Conservation (phyloP, 352 stramenopile species). For the Phytophthora tubulina region DNA sequence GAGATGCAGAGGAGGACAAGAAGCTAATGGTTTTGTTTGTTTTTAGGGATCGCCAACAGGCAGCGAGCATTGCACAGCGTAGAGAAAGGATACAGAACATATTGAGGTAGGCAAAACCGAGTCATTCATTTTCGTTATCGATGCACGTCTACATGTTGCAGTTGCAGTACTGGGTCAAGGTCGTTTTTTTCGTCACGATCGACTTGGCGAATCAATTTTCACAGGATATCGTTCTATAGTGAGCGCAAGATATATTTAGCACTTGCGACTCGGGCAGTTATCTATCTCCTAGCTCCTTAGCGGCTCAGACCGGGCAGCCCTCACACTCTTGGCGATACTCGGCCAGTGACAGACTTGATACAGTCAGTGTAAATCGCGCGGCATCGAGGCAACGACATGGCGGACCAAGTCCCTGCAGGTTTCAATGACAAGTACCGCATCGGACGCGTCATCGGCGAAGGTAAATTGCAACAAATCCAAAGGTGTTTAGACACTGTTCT, state of each 20-base stretch:
- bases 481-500: neutral
- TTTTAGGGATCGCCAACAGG: slow-evolving; percentile 23
- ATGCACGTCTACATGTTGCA: slow-evolving; percentile 18
- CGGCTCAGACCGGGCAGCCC: slow-evolving; percentile 14
- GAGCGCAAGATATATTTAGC: slow-evolving; percentile 25
- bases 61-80: slow-evolving; percentile 3
- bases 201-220: slow-evolving; percentile 4
- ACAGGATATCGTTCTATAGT: slow-evolving; percentile 11
- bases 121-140: slow-evolving; percentile 28
- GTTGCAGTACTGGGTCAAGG: neutral
- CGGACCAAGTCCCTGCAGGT: slow-evolving; percentile 58
- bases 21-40: slow-evolving; percentile 38
- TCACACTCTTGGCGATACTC: slow-evolving; percentile 34
- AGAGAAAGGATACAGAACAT: slow-evolving; percentile 20
- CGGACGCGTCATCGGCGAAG: slow-evolving; percentile 79
- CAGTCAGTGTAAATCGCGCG: slow-evolving; percentile 21
- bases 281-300: slow-evolving; percentile 4
- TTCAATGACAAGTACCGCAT: slow-evolving; percentile 87
- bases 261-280: slow-evolving; percentile 15
- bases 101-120: slow-evolving; percentile 13
- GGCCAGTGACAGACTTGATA: neutral
- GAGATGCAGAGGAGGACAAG: slow-evolving; percentile 14
- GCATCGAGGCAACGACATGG: slow-evolving; percentile 44
- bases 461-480: slow-evolving; percentile 14
- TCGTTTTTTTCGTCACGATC: neutral